These are phyloP conservation scores for Phytophthora hibernalis DNA, from an alignment of 352 stramenopile species.

Conservation along the genomic window DNA sequence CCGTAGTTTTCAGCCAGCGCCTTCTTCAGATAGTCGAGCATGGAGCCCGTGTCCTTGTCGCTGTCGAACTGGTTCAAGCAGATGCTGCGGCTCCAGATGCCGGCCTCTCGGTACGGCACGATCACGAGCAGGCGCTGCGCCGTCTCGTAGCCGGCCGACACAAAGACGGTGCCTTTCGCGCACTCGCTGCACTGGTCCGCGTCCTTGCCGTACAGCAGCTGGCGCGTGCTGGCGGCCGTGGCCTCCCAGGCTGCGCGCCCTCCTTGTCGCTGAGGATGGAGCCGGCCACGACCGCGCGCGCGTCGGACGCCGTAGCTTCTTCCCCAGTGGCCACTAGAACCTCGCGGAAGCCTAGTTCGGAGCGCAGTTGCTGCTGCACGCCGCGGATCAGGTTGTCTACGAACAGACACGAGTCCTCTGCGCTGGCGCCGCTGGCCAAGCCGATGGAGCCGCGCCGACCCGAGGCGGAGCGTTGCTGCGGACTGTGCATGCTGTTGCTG, in stretches of 20 bases:
- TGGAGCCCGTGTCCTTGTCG: constrained; percentile 71
- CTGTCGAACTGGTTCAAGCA: constrained; percentile 74
- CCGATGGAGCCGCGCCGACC: constrained; percentile 28
- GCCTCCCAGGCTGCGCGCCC: constrained; percentile 31
- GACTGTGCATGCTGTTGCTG: constrained; percentile 29
- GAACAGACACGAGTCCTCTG: constrained; percentile 66
- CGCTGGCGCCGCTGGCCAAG: constrained; percentile 31
- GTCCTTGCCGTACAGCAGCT: constrained; percentile 39
- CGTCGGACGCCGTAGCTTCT: constrained; percentile 32
- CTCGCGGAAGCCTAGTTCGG: constrained; percentile 73
- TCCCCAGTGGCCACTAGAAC: constrained; percentile 69
- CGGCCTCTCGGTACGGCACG: constrained; percentile 83
- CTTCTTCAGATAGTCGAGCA: constrained; percentile 85
- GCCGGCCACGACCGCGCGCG: constrained; percentile 22
- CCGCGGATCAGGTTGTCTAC: constrained; percentile 76
- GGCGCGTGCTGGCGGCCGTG: constrained; percentile 34
- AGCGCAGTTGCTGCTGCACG: constrained; percentile 64
- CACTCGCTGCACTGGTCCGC: constrained; percentile 58
- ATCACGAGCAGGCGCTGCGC: constrained; percentile 82
- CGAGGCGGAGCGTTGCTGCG: constrained; percentile 20
- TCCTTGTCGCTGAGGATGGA: constrained; percentile 27
- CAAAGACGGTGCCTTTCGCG: constrained; percentile 73
- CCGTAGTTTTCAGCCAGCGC: constrained; percentile 84
- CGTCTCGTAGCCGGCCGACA: constrained; percentile 63
- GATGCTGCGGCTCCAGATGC: constrained; percentile 89